Conservation (phyloP, 2,329 filamentous ascomycete genomes). For the Ceratocystis cacaofunesta region DNA sequence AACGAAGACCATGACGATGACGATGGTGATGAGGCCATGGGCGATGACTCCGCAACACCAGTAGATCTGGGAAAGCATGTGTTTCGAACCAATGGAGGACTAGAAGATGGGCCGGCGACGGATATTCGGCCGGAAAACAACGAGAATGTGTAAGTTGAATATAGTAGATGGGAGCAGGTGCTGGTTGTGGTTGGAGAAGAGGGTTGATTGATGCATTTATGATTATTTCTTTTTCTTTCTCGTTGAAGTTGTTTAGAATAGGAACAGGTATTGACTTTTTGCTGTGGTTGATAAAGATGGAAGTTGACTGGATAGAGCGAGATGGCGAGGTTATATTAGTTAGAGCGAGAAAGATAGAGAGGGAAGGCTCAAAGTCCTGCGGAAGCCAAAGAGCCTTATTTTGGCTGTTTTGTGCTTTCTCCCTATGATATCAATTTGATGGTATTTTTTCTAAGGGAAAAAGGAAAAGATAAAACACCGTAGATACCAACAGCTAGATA, state of each 20-base stretch:
- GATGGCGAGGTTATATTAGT: background rate
- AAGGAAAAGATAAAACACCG: too few species aligned
- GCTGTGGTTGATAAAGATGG: background rate
- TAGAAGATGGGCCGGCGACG: conserved; percentile 13
- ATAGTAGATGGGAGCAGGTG: too few species aligned
- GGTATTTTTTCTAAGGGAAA: background rate
- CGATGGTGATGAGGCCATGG: conserved; percentile 5
- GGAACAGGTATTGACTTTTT: background rate
- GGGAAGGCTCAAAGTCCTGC: too few species aligned
- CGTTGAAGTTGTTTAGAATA: background rate
- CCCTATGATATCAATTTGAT: background rate
- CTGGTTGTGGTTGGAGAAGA: too few species aligned
- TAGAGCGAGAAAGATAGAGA: background rate
- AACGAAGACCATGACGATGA: conserved; percentile 17
- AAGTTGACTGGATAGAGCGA: conserved; percentile 2
- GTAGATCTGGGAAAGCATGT: conserved; percentile 1
- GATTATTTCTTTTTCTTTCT: background rate
- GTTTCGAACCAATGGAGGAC: background rate
- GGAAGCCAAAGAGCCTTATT: background rate
- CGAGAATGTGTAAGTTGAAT: conserved; percentile 1
- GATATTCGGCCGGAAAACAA: conserved; percentile 17
- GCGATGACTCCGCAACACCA: conserved; percentile 15
- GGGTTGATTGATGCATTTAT: background rate
- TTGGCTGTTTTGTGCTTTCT: background rate
- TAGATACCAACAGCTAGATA: too few species aligned